These are phyloP conservation scores for Ophiostoma ips DNA, from an alignment of 2,329 filamentous ascomycete genomes.

Conservation along the genomic window DNA sequence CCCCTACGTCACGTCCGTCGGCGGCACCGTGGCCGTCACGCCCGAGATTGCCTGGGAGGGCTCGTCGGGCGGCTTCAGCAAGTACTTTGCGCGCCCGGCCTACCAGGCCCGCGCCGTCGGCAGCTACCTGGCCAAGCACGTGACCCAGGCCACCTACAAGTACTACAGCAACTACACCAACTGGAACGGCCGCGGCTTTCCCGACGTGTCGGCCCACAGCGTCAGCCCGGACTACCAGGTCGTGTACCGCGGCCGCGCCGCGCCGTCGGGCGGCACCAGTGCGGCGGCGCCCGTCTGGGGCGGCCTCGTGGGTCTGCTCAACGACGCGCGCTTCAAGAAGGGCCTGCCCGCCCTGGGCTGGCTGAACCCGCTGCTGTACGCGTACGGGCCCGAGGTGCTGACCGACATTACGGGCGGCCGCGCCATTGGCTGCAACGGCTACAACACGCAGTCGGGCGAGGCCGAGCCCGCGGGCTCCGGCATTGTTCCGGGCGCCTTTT, in stretches of 20 bases:
- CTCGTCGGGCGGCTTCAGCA: conserved; percentile 39
- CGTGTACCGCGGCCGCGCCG: conserved; percentile 19
- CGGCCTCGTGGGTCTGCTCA: conserved; percentile 48
- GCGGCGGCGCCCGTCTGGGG: conserved; percentile 51
- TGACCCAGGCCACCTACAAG: conserved; percentile 24
- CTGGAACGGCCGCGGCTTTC: conserved; percentile 18
- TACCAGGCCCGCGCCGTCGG: conserved; percentile 33
- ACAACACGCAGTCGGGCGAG: conserved; percentile 16
- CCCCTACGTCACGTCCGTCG: conserved; percentile 50
- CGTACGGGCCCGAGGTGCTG: conserved; percentile 17
- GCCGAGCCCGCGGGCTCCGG: conserved; percentile 30
- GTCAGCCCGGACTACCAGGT: conserved; percentile 18
- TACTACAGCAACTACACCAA: conserved; percentile 36
- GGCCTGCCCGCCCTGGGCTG: conserved; percentile 42
- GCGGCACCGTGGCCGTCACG: conserved; percentile 33
- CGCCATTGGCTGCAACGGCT: conserved; percentile 22
- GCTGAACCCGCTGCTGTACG: conserved; percentile 48
- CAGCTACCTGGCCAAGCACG: conserved; percentile 25
- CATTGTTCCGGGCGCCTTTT: conserved; percentile 11
- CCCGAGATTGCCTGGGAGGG: conserved; percentile 41
- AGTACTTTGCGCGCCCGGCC: conserved; percentile 28
- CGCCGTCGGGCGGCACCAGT: conserved; percentile 24
- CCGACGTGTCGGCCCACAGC: conserved; percentile 18
- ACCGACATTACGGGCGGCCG: conserved; percentile 25
- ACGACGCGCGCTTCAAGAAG: conserved; percentile 44